Conservation (phyloP, 2,329 filamentous ascomycete genomes). For the Cordyceps fumosorosea region DNA sequence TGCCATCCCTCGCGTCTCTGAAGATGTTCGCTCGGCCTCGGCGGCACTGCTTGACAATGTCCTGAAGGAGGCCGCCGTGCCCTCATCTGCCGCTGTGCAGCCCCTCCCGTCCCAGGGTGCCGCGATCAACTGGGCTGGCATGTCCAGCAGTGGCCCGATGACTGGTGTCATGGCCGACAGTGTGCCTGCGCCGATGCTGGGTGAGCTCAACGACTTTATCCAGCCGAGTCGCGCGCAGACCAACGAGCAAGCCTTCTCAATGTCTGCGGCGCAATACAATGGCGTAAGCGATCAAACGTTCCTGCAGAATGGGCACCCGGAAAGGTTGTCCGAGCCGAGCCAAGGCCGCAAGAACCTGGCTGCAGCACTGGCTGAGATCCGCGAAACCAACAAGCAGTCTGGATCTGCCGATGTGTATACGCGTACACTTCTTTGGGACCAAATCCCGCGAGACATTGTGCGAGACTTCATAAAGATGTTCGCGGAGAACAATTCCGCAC, state of each 20-base stretch:
- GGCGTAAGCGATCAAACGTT: conserved; percentile 64
- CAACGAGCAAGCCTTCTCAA: conserved; percentile 78
- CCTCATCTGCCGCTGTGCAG: conserved; percentile 35
- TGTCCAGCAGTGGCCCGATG: conserved; percentile 37
- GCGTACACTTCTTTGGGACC: conserved; percentile 86
- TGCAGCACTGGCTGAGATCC: conserved; percentile 74
- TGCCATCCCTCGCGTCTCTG: conserved; percentile 69
- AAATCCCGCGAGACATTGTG: conserved; percentile 87
- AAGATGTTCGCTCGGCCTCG: conserved; percentile 73
- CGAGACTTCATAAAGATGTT: conserved; percentile 90
- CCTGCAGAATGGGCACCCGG: conserved; percentile 45
- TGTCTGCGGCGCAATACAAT: conserved; percentile 84
- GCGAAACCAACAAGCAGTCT: conserved; percentile 60
- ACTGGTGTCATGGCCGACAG: conserved; percentile 29
- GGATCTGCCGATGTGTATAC: conserved; percentile 82
- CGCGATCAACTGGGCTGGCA: conserved; percentile 43
- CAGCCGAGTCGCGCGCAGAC: conserved; percentile 78
- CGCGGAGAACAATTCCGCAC: conserved; percentile 58
- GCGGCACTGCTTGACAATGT: conserved; percentile 73
- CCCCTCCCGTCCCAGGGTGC: conserved; percentile 42
- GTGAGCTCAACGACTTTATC: conserved; percentile 60
- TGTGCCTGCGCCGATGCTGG: conserved; percentile 54
- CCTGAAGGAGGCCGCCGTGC: conserved; percentile 70
- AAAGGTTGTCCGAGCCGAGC: conserved; percentile 42
- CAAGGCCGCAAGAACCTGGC: conserved; percentile 68